Evolutionary conservation across 805 yeast genomes (phyloP), one percentile per base, ranked within the genome.

Genomic region (Metschnikowia anglica): DNA sequence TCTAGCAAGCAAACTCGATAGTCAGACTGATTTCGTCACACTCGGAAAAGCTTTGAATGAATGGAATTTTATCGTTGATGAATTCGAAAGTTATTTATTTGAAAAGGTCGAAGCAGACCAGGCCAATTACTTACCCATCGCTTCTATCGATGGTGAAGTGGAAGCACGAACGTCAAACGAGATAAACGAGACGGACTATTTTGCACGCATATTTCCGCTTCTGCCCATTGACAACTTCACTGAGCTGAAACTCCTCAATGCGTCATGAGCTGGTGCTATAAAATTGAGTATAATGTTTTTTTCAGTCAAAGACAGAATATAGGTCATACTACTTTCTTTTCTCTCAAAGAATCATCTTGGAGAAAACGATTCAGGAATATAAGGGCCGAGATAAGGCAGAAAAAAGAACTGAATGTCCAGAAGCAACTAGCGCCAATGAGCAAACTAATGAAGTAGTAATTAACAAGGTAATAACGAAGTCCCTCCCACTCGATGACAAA

Each of bases 31-130:
- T 6, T 37, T 44, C 24, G 18, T 30, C 12, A 32, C 42, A 4
- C 52, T 75, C 25, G 83, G 81, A 9, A 70, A 72, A 41, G 65
- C 77, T 7, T 52, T 80, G 39, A 75, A 72, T 51, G 85, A 79
- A 51, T 76, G 81, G 74, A 72, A 73, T 43, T 24, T 44, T 3
- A 58, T 67, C 31, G 73, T 77, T 17, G 65, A 67, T 11, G 81
- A 76, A 51, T 74, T 74, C 54, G 77, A 73, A 49, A 40, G 46
- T 4, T 76, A 66, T 45, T 56, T 73, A 45, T 55, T 54, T 39
- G 53, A 52, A 6, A 57, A 63, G 37, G 61, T 53, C 21, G 56
- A 53, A 37, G 44, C 52, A 2, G 54, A 51, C 41, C 54, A 46
- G 38, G 46, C 48, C 20, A 41, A 45, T 33, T 37, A 28, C 24